Evolutionary conservation across 2,329 filamentous ascomycete species (phyloP).

Genomic region (Byssoonygena ceratinophila): DNA sequence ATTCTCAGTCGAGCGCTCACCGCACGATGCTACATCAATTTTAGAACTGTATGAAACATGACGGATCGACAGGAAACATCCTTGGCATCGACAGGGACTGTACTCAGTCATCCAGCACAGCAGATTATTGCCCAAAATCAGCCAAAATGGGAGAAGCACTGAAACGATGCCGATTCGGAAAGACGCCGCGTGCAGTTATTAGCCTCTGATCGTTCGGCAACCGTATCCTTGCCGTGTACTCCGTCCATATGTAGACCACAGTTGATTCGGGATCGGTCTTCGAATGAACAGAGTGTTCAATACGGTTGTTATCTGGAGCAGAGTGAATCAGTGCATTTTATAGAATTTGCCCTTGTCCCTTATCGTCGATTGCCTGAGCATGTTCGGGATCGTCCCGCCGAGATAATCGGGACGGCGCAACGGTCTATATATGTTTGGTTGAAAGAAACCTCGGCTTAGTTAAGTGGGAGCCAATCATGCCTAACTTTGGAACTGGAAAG

Average conservation of each 20-base stretch:
- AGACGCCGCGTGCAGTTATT: neutral
- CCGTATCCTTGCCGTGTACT: neutral
- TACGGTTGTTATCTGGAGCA: neutral
- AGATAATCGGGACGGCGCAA: neutral
- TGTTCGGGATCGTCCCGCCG: neutral
- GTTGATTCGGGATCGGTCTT: neutral
- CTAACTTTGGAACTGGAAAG: neutral
- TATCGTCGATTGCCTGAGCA: neutral
- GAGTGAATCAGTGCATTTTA: neutral
- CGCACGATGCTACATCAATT: constrained; percentile 2
- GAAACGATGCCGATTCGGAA: neutral
- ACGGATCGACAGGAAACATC: neutral
- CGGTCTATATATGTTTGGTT: neutral
- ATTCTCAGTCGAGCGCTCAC: neutral
- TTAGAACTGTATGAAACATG: neutral
- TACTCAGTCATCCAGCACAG: neutral
- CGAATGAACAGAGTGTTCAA: neutral
- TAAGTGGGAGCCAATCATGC: neutral
- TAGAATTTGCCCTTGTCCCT: too few species aligned
- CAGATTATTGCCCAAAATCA: neutral
- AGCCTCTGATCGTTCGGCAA: neutral
- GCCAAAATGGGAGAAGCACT: neutral
- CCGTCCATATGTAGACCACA: neutral
- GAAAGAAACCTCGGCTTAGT: neutral
- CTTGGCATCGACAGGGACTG: neutral